Percentiles rank a stretch among this genome's conserved stretches.
Evolutionary conservation across 352 stramenopile species (phyloP).

Genomic region (Globisporangium radiosum): DNA sequence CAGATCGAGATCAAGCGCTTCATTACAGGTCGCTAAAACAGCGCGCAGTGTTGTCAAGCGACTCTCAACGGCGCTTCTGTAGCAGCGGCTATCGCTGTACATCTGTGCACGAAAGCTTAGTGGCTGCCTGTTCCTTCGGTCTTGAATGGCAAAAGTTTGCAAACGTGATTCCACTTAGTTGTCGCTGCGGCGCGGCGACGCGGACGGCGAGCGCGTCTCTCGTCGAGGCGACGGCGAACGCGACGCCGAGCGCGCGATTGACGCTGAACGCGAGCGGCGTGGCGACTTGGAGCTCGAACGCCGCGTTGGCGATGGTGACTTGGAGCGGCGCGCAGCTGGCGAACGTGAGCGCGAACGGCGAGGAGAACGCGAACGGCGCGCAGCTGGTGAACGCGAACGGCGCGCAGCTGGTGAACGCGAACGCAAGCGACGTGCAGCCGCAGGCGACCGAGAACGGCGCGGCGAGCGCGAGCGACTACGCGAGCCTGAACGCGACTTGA

Average conservation of each 20-base stretch:
- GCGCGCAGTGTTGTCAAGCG: too few relatives aligned
- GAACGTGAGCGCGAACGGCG: constrained; percentile 20
- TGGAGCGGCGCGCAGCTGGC: constrained; percentile 14
- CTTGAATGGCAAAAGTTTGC: too few relatives aligned
- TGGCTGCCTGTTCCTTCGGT: too few relatives aligned
- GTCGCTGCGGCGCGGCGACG: constrained; percentile 35
- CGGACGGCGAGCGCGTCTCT: constrained; percentile 50
- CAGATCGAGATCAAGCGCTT: too few relatives aligned
- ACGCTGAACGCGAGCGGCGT: constrained; percentile 29
- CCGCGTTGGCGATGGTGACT: constrained; percentile 23
- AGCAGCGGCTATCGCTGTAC: too few relatives aligned
- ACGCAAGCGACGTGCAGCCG: constrained; percentile 5
- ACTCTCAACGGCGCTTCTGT: too few relatives aligned
- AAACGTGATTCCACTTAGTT: constrained; percentile 4
- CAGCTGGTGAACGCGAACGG: constrained; percentile 17
- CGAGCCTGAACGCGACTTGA: constrained; percentile 27
- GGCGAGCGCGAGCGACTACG: constrained; percentile 35
- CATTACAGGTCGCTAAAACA: too few relatives aligned
- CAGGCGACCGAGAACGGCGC: constrained; percentile 19
- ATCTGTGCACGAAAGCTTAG: too few relatives aligned
- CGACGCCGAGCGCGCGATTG: constrained; percentile 23
- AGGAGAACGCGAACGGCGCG: constrained; percentile 15
- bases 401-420: constrained; percentile 20
- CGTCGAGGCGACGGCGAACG: constrained; percentile 26
- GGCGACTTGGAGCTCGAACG: constrained; percentile 12